A percentile compares a stretch with the other conserved stretches of the same genome.
Conservation (phyloP, 192 early-diverging fungal species). For the Backusella sp. region DNA sequence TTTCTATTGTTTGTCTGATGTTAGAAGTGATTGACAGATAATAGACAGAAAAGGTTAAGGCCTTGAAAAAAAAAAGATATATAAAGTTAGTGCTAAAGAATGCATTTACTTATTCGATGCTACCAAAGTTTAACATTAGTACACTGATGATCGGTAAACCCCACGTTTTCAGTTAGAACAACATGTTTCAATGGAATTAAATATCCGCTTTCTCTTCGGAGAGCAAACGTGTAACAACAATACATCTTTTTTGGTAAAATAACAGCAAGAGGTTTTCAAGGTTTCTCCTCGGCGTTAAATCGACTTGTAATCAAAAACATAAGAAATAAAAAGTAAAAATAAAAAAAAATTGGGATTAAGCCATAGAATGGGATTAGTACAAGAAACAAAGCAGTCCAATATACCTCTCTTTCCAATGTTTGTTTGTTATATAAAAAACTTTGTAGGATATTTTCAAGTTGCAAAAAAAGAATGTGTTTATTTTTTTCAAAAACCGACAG, state of each 20-base stretch:
- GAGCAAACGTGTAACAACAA: background rate
- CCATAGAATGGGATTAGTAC: background rate
- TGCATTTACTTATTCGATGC: background rate
- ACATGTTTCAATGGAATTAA: background rate
- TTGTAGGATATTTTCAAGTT: background rate
- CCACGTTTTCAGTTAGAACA: constrained; percentile 1
- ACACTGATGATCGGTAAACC: background rate
- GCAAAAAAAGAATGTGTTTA: background rate
- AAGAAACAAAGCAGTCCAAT: background rate
- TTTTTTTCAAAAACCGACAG: background rate
- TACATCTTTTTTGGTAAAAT: background rate
- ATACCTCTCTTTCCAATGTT: background rate
- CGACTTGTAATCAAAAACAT: background rate
- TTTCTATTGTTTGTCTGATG: background rate
- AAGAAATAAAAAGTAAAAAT: background rate
- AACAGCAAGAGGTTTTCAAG: background rate
- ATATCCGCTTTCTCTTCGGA: background rate
- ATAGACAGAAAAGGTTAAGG: background rate
- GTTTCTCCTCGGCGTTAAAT: constrained; percentile 4
- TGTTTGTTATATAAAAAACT: background rate
- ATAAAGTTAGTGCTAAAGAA: background rate
- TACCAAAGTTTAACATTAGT: background rate
- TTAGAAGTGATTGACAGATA: background rate
- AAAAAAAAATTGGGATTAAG: background rate
- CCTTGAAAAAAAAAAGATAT: background rate